Conservation (phyloP, 495 filamentous ascomycete genomes). For the Immersiella caudata region DNA sequence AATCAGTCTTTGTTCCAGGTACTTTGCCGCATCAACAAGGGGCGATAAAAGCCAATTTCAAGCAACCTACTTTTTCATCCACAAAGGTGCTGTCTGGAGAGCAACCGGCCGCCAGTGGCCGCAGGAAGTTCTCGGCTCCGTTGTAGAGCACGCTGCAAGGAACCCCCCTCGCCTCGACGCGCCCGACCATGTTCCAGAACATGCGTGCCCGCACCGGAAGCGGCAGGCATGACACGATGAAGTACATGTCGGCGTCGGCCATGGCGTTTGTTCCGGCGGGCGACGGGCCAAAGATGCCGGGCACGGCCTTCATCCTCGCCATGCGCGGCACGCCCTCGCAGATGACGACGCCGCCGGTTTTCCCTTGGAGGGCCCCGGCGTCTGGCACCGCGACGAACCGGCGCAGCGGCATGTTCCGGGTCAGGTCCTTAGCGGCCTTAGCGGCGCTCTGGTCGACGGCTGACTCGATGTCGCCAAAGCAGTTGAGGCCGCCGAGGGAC, state of each 20-base stretch:
- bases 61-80: no score
- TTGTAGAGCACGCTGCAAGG: conserved; percentile 6
- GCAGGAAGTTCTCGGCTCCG: conserved; percentile 6
- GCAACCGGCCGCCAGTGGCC: not conserved
- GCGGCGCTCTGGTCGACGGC: not conserved
- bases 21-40: no score
- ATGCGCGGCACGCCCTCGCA: conserved; percentile 15
- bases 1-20: conserved; percentile 6
- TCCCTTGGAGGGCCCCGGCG: not conserved
- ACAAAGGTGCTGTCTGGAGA: no score
- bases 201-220: conserved; percentile 13
- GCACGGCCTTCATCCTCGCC: conserved; percentile 4
- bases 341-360: conserved; percentile 3
- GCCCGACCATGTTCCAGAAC: conserved; percentile 18
- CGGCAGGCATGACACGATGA: conserved; percentile 20
- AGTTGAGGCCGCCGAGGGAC: not conserved
- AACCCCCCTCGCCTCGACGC: not conserved
- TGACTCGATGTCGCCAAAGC: conserved; percentile 12
- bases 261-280: conserved; percentile 8
- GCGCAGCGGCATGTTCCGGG: conserved; percentile 16
- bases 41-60: no score
- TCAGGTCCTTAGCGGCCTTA: conserved; percentile 8
- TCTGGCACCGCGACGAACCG: conserved; percentile 12
- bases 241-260: conserved; percentile 18
- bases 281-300: conserved; percentile 10